Base-by-base conservation (phyloP, 2,329 filamentous ascomycete genomes). In the Colletotrichum destructivum region DNA sequence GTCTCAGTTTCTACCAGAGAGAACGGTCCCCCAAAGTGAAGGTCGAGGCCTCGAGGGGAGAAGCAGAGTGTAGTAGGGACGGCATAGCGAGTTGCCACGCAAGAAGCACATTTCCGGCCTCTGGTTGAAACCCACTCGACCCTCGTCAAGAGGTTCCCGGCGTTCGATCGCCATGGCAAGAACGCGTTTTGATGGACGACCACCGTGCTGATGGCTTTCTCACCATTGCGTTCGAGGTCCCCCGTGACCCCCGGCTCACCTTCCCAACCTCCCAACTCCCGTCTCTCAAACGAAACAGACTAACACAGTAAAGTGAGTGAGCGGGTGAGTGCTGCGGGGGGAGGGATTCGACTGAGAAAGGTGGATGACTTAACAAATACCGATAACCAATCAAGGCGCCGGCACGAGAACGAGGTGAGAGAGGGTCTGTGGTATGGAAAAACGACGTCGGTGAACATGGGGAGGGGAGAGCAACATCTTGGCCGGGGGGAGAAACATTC, bases 71-170 rank as follows among this genome's bases (percentile, higher is more conserved):
- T 40, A 40, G 63, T 57, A 44, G 64, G 42, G 62, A 47, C 63
- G 56, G 51, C 23, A 62, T 26, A 54, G 52, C 35, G 68, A 51
- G 51, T 59, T 68, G 26, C 23, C 13, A 71, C 62, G 68, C 57
- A 51, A 51, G 57, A 15, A 46, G 62, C 46, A 62, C 44, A 11
- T 26, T 47, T 18, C 31, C 31, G 62, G 40, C 63, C 21, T 26
- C 7, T 12, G 23, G 40, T 40, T 44, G 51, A 44, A 35, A 40
- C 38, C 13, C 26, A 4, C 26, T 26, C 26, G 26, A 26, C 26
- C 26, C 26, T 26, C 26, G 26, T 26, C 26, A 26, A 26, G 26
- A 26, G 4, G 26, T 4, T 26, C 3, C 44, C 23, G n/a, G 44
- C 13, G 23, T 18, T 23, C 52, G 59, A 51, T 59, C 44, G 38